phyloP scores from a whole-genome alignment of 345 rosid species.

The Euclidium syriacum region DNA sequence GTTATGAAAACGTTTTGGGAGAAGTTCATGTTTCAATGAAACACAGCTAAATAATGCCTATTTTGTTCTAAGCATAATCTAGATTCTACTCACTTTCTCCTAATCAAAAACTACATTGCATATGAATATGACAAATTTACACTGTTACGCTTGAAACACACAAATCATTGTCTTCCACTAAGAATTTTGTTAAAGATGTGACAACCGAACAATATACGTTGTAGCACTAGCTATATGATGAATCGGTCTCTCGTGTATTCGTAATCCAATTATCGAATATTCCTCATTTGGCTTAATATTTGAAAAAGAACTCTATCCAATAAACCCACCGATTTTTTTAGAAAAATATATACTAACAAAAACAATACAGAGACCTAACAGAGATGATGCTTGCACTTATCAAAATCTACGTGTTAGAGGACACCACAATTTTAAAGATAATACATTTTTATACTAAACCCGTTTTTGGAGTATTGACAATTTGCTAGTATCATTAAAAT shows the following conservation, averaged over 20 bases:
- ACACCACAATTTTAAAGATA: neutral
- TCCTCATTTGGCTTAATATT: conserved; percentile 8
- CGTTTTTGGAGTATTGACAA: neutral
- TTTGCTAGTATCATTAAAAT: neutral
- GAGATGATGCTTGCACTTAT: conserved; percentile 27
- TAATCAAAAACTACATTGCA: neutral
- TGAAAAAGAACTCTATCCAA: conserved; percentile 11
- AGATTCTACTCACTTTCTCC: neutral
- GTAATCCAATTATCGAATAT: conserved; percentile 13
- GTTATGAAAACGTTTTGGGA: too few species aligned
- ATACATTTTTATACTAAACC: neutral
- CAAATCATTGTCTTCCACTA: neutral
- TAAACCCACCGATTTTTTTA: neutral
- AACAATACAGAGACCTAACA: neutral
- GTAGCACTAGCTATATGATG: neutral
- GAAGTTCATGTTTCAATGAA: neutral
- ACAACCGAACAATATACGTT: neutral
- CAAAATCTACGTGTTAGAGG: conserved; percentile 23
- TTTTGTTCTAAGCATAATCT: neutral
- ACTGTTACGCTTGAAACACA: neutral
- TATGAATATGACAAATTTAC: neutral
- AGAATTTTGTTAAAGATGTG: neutral
- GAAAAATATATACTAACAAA: neutral
- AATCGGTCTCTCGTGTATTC: conserved; percentile 15
- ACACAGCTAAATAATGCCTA: neutral